Base-by-base conservation (phyloP, 805 yeast species). In the Brettanomyces custersianus region DNA sequence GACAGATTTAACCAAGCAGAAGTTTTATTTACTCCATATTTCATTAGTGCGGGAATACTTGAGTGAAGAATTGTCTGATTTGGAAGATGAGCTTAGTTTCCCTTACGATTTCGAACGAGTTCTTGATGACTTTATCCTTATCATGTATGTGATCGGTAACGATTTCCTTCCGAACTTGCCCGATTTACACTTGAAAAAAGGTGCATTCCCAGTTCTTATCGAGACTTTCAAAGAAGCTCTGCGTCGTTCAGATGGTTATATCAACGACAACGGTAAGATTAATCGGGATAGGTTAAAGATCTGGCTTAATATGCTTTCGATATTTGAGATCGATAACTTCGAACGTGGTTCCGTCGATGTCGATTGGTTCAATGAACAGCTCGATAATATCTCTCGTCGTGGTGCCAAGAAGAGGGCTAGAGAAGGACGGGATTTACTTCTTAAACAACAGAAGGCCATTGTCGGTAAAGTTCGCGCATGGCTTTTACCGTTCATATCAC, bases 91-190 rank as follows among this genome's bases (percentile, higher is more conserved):
- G 34, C 47, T 85, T 33, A 53, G 72, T 17, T 86, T 86, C 48
- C 74, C 65, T 26, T 90, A 81, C 51, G 76, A 82, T 59, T 88
- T 92, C 57, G 99, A 92, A 59, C 70, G 88, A 44, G 70, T 87
- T 19, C 61, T 92, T 44, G 99, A 92, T 60, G 99, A 92, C 57
- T 86, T 90, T 47, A 84, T 92, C 44, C 66, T 92, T 41, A 80
- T 90, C 49, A 74, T 86, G 80, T 88, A 85, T 53, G 95, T 92
- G 42, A 85, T 92, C 48, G 99, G 99, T 50, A 92, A 92, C 54
- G 99, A 92, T 70, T 92, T 92, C 77, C 70, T 92, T 52, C 98
- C 99, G 19, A 85, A 92, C 55, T 71, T 94, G 48, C 98, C 99
- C 0, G 95, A 88, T 58, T 68, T 92, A 47, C 88, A 85, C 55